Evolutionary conservation across 441 rosid genomes (phyloP).

Genomic region (Eutrema salsugineum): DNA sequence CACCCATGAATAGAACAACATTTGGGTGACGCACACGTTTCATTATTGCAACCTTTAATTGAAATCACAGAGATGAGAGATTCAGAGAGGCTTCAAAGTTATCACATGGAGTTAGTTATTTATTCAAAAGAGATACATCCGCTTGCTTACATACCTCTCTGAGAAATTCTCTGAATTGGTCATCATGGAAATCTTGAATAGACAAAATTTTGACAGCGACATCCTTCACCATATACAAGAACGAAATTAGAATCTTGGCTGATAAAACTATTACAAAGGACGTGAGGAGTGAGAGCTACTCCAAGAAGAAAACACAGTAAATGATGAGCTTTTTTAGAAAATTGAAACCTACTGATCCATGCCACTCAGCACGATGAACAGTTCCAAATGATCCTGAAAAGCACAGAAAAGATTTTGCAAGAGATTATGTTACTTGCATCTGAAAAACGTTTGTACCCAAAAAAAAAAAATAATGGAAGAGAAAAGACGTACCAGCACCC

Average conservation of each 20-base stretch:
- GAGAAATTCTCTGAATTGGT: constrained; percentile 81
- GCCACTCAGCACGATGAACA: constrained; percentile 99
- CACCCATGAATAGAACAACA: constrained; percentile 99
- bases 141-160: constrained; percentile 62
- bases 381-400: constrained; percentile 92
- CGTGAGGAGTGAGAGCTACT: background rate
- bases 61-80: background rate
- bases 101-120: background rate
- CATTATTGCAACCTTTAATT: constrained; percentile 86
- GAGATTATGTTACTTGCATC: background rate
- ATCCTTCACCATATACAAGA: constrained; percentile 50
- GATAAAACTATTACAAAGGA: background rate
- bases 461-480: constrained; percentile 4
- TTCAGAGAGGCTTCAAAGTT: background rate
- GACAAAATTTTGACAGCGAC: constrained; percentile 90
- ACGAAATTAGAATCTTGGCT: background rate
- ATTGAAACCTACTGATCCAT: constrained; percentile 80
- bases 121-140: background rate
- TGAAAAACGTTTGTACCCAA: background rate
- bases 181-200: constrained; percentile 85
- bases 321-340: background rate
- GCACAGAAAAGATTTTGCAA: background rate
- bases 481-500: constrained; percentile 75
- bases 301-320: background rate
- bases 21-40: constrained; percentile 96